Evolutionary conservation across 352 stramenopile genomes (phyloP).

Genomic region (Aphanomyces invadans): DNA sequence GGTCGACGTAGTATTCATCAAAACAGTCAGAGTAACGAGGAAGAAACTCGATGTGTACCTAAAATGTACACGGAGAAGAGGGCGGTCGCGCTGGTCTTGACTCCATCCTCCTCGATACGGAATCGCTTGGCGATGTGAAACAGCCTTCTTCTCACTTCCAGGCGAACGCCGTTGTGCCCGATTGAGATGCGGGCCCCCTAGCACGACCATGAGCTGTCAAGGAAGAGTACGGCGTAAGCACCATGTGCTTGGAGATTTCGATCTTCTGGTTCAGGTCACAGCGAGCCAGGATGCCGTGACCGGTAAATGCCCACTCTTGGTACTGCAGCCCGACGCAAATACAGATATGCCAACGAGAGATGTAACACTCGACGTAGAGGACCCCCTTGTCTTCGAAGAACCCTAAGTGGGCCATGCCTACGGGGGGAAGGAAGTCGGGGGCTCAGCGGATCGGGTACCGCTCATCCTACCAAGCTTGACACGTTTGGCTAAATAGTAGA

Average conservation of each 20-base stretch:
- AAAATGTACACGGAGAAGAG: conserved; percentile 10
- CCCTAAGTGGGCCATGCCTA: conserved; percentile 19
- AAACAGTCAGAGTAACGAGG: too few relatives aligned
- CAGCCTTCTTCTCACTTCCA: conserved; percentile 5
- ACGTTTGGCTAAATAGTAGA: conserved; percentile 20
- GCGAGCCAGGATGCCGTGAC: background rate
- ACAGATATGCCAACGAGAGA: conserved; percentile 19
- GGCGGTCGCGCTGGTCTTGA: background rate
- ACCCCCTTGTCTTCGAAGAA: conserved; percentile 24
- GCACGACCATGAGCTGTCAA: background rate
- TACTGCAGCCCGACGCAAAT: conserved; percentile 19
- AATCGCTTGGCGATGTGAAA: conserved; percentile 16
- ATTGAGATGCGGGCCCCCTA: conserved; percentile 13
- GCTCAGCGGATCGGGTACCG: background rate
- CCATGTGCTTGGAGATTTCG: conserved; percentile 22
- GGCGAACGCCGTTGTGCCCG: conserved; percentile 1
- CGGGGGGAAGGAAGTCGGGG: background rate
- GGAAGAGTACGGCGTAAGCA: background rate
- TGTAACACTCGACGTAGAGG: conserved; percentile 19
- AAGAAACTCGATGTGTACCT: conserved; percentile 11
- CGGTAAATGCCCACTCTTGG: conserved; percentile 10
- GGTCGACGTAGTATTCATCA: too few relatives aligned
- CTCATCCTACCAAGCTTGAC: conserved; percentile 5
- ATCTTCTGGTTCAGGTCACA: conserved; percentile 2
- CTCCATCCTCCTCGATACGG: background rate